Evolutionary conservation across 306 rosid species (phyloP).

Genomic region (Spatholobus suberectus): DNA sequence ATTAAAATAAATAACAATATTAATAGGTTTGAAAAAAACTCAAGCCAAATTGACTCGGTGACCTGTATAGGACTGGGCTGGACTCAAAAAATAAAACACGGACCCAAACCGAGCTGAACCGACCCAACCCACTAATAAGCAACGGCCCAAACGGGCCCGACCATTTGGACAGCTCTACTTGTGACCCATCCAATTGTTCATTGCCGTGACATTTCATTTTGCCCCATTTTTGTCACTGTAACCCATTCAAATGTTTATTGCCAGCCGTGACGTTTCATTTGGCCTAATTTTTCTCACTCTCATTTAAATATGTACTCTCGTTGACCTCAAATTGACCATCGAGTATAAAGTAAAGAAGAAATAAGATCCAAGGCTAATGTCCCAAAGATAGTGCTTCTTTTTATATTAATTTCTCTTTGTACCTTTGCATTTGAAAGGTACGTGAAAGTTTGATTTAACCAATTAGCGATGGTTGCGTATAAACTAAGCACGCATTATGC

Average conservation of each 20-base stretch:
- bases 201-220: background rate
- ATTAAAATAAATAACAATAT: no score
- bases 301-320: background rate
- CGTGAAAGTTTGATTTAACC: background rate
- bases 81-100: no score
- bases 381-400: background rate
- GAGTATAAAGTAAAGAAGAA: background rate
- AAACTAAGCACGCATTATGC: background rate
- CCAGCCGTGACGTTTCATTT: background rate
- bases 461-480: background rate
- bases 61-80: no score
- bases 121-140: no score
- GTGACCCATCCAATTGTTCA: no score
- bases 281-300: background rate
- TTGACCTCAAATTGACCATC: background rate
- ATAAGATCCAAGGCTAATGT: background rate
- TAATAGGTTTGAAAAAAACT: no score
- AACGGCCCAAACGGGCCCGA: no score
- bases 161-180: no score
- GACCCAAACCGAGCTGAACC: no score
- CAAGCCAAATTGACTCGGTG: no score
- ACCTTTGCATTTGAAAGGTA: background rate
- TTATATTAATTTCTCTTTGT: background rate
- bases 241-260: background rate
- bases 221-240: background rate